Percentiles rank a stretch among this genome's conserved stretches.
phyloP scores from a whole-genome alignment of 805 yeast species.

The Alloascoidea hylecoeti region DNA sequence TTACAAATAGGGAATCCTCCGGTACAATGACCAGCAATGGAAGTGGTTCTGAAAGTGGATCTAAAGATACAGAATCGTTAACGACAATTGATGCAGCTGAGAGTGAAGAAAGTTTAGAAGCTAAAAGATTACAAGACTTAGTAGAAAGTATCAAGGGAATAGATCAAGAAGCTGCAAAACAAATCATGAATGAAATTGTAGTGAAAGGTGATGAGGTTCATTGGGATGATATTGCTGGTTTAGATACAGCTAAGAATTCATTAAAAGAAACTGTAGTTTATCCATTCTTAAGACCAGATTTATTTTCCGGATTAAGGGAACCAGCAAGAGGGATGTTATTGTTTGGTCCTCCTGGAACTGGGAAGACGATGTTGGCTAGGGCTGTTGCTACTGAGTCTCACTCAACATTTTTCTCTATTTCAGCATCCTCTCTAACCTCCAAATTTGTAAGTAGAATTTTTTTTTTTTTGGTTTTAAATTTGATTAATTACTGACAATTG shows the following conservation, averaged over 20 bases:
- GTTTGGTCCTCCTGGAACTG: constrained; percentile 99
- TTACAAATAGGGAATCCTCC: too few relatives aligned
- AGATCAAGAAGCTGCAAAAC: constrained; percentile 66
- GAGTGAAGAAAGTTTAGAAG: too few relatives aligned
- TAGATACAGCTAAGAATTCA: constrained; percentile 77
- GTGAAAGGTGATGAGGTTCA: constrained; percentile 82
- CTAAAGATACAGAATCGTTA: too few relatives aligned
- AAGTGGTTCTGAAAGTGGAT: too few relatives aligned
- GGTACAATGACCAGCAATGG: too few relatives aligned
- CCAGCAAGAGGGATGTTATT: constrained; percentile 94
- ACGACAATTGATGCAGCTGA: too few relatives aligned
- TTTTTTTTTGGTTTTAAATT: not conserved
- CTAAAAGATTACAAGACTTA: too few relatives aligned
- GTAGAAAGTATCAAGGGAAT: constrained; percentile 37
- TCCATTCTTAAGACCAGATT: constrained; percentile 88
- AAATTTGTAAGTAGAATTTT: constrained; percentile 21
- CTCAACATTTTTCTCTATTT: constrained; percentile 83
- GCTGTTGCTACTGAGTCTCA: constrained; percentile 94
- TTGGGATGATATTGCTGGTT: constrained; percentile 94
- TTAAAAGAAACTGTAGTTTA: constrained; percentile 91
- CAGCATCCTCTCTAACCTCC: constrained; percentile 83
- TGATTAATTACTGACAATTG: not conserved
- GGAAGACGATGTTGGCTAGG: constrained; percentile 92
- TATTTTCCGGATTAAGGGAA: constrained; percentile 81
- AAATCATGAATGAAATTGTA: constrained; percentile 77